phyloP scores from a whole-genome alignment of 306 rosid genomes.

The Castanopsis chinensis region DNA sequence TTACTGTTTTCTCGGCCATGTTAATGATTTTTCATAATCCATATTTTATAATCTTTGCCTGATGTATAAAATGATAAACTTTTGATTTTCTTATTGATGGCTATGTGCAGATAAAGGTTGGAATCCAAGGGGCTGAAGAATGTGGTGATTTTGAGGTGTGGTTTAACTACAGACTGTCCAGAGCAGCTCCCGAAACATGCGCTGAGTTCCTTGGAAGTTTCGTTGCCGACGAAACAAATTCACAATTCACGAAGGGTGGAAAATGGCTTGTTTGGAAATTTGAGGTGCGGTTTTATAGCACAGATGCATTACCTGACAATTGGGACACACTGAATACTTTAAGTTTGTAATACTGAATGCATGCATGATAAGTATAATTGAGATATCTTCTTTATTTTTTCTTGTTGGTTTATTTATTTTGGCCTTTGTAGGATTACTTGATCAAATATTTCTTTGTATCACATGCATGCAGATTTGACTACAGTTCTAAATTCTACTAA shows the following conservation, averaged over 20 bases:
- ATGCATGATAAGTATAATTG: not conserved
- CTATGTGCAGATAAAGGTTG: constrained; percentile 70
- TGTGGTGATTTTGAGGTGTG: constrained; percentile 87
- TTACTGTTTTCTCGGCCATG: not conserved
- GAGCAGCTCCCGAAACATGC: constrained; percentile 99
- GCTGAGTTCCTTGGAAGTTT: constrained; percentile 95
- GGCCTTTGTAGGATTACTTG: not conserved
- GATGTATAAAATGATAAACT: not conserved
- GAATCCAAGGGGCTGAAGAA: constrained; percentile 69
- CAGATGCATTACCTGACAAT: constrained; percentile 8
- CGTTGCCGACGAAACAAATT: constrained; percentile 61
- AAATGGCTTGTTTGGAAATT: constrained; percentile 99
- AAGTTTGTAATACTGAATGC: constrained; percentile 9
- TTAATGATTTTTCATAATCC: too few relatives aligned
- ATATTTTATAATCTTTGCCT: not conserved
- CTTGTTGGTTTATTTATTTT: constrained; percentile 12
- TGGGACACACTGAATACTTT: constrained; percentile 1
- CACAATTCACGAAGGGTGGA: constrained; percentile 75
- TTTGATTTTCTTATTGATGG: constrained; percentile 22
- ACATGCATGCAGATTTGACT: not conserved
- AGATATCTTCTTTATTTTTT: not conserved
- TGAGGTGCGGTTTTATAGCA: constrained; percentile 58
- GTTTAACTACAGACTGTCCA: constrained; percentile 90
- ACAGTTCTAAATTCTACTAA: not conserved
- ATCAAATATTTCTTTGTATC: not conserved